Percentiles rank a stretch among this genome's conserved stretches.
phyloP scores from a whole-genome alignment of 2,329 filamentous ascomycete species.

The Paraphaeosphaeria minitans region DNA sequence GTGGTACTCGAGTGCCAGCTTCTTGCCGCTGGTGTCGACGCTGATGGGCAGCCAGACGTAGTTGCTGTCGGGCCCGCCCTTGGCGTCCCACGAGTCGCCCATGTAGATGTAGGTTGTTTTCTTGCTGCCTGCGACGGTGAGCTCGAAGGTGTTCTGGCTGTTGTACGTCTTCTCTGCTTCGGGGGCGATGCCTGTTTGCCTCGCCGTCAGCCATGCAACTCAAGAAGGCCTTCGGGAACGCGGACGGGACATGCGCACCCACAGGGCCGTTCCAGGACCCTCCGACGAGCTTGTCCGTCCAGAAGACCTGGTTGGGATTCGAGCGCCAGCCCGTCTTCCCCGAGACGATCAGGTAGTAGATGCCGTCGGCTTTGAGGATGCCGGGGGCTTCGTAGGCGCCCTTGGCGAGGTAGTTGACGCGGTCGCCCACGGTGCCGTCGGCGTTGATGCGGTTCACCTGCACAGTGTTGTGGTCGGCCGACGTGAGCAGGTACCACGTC shows the following conservation, averaged over 20 bases:
- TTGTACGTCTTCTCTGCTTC: slow-evolving; percentile 59
- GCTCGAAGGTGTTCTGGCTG: slow-evolving; percentile 63
- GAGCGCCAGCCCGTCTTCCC: slow-evolving; percentile 52
- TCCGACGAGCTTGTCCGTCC: slow-evolving; percentile 57
- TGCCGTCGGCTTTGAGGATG: slow-evolving; percentile 60
- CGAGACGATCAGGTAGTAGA: slow-evolving; percentile 67
- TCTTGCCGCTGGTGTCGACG: slow-evolving; percentile 40
- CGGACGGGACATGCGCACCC: background rate
- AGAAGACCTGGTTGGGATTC: slow-evolving; percentile 66
- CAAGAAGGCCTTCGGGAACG: background rate
- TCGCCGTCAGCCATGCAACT: slow-evolving; percentile 44
- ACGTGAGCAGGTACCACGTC: slow-evolving; percentile 49
- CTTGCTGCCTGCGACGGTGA: slow-evolving; percentile 46
- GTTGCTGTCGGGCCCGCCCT: slow-evolving; percentile 42
- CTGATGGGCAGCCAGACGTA: slow-evolving; percentile 50
- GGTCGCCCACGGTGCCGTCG: slow-evolving; percentile 45
- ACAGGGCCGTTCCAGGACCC: slow-evolving; percentile 59
- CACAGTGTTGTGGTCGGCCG: slow-evolving; percentile 50
- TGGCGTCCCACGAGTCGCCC: slow-evolving; percentile 66
- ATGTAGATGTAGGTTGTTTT: slow-evolving; percentile 59
- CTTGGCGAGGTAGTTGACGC: slow-evolving; percentile 45
- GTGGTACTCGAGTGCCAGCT: slow-evolving; percentile 46
- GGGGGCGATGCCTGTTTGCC: slow-evolving; percentile 54
- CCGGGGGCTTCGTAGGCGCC: slow-evolving; percentile 64
- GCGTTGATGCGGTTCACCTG: slow-evolving; percentile 49